A percentile compares a stretch with the other conserved stretches of the same genome.
Conservation (phyloP, 2,329 filamentous ascomycete species). For the Calonectria hongkongensis region DNA sequence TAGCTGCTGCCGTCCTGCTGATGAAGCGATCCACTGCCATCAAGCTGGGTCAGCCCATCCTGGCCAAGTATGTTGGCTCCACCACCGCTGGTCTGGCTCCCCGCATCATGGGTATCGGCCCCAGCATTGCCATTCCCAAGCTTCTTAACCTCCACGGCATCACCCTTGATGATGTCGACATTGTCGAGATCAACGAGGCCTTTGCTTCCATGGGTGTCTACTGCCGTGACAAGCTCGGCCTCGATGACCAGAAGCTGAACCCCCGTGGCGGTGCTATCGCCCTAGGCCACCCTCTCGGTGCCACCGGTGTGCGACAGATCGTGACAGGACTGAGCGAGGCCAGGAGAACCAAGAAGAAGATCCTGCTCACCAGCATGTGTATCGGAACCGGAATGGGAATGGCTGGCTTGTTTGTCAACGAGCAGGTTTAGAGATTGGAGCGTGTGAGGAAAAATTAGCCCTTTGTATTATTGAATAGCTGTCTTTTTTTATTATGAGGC, state of each 20-base stretch:
- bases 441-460: constrained; percentile 34
- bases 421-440: constrained; percentile 59
- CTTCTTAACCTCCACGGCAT: constrained; percentile 88
- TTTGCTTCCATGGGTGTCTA: constrained; percentile 99
- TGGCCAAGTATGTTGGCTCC: constrained; percentile 95
- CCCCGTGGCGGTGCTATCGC: constrained; percentile 88
- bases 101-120: constrained; percentile 97
- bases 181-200: constrained; percentile 97
- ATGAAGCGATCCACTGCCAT: constrained; percentile 96
- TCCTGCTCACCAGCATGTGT: constrained; percentile 94
- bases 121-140: constrained; percentile 85
- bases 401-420: constrained; percentile 80
- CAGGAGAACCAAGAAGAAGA: constrained; percentile 89
- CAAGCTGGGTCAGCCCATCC: constrained; percentile 90
- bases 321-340: constrained; percentile 93
- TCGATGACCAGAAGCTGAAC: constrained; percentile 87
- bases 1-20: constrained; percentile 88
- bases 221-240: constrained; percentile 83
- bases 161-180: constrained; percentile 87
- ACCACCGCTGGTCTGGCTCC: constrained; percentile 93
- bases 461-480: constrained; percentile 35
- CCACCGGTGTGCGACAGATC: constrained; percentile 87
- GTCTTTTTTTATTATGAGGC: constrained; percentile 11
- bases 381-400: constrained; percentile 82
- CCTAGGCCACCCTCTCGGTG: constrained; percentile 87